Percentiles rank a stretch among this genome's conserved stretches.
Conservation (phyloP, 2,329 filamentous ascomycete genomes). For the Plenodomus lindquistii region DNA sequence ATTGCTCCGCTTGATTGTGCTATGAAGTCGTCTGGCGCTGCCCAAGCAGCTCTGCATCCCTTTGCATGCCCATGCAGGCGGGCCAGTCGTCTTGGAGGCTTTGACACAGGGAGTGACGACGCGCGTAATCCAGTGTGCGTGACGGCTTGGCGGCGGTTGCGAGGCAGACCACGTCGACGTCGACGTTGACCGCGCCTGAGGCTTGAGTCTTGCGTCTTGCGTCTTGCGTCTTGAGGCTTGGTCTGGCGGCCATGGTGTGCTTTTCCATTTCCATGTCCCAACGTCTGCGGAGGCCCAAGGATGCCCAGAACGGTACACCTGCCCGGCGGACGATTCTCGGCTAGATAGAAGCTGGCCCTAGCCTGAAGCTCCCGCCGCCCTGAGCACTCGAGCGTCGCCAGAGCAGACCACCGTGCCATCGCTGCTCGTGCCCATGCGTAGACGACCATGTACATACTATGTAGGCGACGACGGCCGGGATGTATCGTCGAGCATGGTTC, state of each 20-base stretch:
- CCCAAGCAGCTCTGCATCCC: constrained; percentile 11
- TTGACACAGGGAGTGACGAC: background rate
- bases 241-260: too few relatives aligned
- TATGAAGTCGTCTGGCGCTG: constrained; percentile 7
- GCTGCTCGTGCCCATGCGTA: constrained; percentile 29
- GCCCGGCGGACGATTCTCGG: constrained; percentile 34
- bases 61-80: constrained; percentile 7
- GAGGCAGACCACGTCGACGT: background rate
- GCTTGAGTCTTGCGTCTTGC: too few relatives aligned
- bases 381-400: constrained; percentile 22
- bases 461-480: background rate
- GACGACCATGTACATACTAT: constrained; percentile 21
- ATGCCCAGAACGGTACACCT: constrained; percentile 19
- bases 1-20: constrained; percentile 9
- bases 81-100: too few relatives aligned
- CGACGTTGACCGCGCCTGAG: too few relatives aligned
- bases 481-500: constrained; percentile 24
- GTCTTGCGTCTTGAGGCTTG: too few relatives aligned
- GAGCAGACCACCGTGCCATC: constrained; percentile 26
- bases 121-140: background rate
- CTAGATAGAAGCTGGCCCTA: constrained; percentile 19
- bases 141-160: background rate
- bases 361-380: constrained; percentile 26
- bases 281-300: constrained; percentile 8
- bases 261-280: too few relatives aligned